Evolutionary conservation across 192 early-diverging fungal genomes (phyloP), one percentile per base, ranked within the genome.

Genomic region (Backusella psychrophila): DNA sequence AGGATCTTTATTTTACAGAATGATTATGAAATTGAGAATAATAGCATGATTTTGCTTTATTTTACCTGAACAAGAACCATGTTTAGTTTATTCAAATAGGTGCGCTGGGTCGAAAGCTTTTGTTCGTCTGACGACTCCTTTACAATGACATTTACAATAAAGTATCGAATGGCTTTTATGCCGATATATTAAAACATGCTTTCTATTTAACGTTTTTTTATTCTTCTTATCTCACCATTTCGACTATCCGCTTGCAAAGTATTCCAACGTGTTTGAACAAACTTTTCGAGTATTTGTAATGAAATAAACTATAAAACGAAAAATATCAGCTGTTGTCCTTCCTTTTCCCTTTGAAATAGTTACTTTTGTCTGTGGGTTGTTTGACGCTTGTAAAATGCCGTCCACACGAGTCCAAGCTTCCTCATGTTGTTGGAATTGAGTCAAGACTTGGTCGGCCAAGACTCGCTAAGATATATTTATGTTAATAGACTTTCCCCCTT

Each of bases 181-280:
- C 4, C 3, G 42, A 63, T 52, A 29, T 33, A 72, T 65, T 9
- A 29, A 80, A 49, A 81, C 35, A 49, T 49, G 17, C 6, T 33
- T 33, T 33, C 33, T 3, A 33, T 33, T 33, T 33, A 49, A 6
- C 17, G 2, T 53, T 53, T 1, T 19, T 35, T 41, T 19, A 71
- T 46, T 7, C 0, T 35, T 33, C 5, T 19, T 35, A 56, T 56
- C 63, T 80, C 78, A 94, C 94, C 93, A 52, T 91, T 88, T 77
- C 96, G 90, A 77, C 96, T 91, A 44, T 92, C 93, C 26, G 81
- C 84, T 15, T 92, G 94, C 68, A 99, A 87, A 26, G 95, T 93
- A 85, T 99, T 99, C 98, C 98, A 99, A 85, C 94, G 91, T 44
- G 94, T 97, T 84, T 97, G 96, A 82, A 99, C 95, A 39, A 98